phyloP scores from a whole-genome alignment of 192 early-diverging fungal species.

The Backusella australiensis region DNA sequence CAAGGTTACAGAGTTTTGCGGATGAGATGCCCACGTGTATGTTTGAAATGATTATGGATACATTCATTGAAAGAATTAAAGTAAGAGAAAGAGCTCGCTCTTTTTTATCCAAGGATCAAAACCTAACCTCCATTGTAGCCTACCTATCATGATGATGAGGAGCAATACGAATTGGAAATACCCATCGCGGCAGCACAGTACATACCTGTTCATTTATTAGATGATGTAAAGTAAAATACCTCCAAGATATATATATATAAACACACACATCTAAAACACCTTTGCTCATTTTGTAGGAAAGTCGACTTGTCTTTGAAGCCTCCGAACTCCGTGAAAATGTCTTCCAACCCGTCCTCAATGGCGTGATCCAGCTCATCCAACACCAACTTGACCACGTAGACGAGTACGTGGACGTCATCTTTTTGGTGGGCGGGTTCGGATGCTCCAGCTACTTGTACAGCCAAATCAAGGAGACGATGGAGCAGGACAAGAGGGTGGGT shows the following conservation, averaged over 20 bases:
- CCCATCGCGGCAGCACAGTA: conserved; percentile 31
- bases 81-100: neutral
- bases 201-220: neutral
- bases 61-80: conserved; percentile 43
- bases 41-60: conserved; percentile 42
- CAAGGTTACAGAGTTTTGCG: conserved; percentile 36
- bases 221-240: conserved; percentile 1
- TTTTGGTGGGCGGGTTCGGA: conserved; percentile 56
- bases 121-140: conserved; percentile 22
- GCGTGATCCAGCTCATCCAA: conserved; percentile 39
- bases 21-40: conserved; percentile 40
- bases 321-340: conserved; percentile 40
- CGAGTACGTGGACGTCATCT: conserved; percentile 36
- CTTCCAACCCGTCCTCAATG: conserved; percentile 44
- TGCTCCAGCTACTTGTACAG: conserved; percentile 43
- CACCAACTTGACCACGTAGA: conserved; percentile 38
- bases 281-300: conserved; percentile 2
- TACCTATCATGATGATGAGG: conserved; percentile 42
- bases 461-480: conserved; percentile 22
- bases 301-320: conserved; percentile 33
- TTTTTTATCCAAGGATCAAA: too few species aligned
- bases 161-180: conserved; percentile 39
- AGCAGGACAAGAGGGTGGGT: conserved; percentile 27
- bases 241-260: neutral
- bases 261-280: neutral